Evolutionary conservation across 2,329 filamentous ascomycete genomes (phyloP), one percentile per base, ranked within the genome.

Genomic region (Lecanosticta acicola): DNA sequence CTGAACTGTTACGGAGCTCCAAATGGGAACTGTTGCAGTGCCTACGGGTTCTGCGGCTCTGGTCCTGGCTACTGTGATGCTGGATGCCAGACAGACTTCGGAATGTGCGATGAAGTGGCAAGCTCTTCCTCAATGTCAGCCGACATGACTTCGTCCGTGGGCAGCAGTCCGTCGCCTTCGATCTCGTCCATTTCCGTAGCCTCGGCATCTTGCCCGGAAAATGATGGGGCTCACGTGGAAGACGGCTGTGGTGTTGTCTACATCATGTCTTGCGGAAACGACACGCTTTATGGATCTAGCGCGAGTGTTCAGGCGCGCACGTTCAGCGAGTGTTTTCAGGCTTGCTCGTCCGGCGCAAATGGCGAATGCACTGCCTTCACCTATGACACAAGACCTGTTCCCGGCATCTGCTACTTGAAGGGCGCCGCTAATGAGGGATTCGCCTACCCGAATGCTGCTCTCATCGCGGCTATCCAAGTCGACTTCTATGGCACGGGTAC

Each of bases 11-110:
- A 34, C 17, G 4, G 13, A 13, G 32, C 32, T 5, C 13, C 4
- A 4, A 34, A 16, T 16, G 32, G 32, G 17, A 34, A 13, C 38
- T 59, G 56, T 49, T 57, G 57, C 46, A 51, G 41, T 24, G 46
- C 55, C 42, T 49, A 51, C 13, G 55, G 57, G 20, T 59, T 51
- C 54, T 59, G 57, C 39, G 57, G 55, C 20, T 54, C 46, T 10
- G 42, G 33, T n/a, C 36, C 26, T 13, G 48, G 50, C 37, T 54
- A 54, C 46, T 60, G 56, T 39, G 57, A 55, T 37, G 43, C 42
- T 20, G 58, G 59, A 17, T 62, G 59, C 53, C 60, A 62, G 34
- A 40, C 45, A 14, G 49, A 45, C 38, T 20, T 43, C 33, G 49
- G 45, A 13, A 45, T 48, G n/a, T 41, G 32, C 32, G 32, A 13